Conservation (phyloP, 2,329 filamentous ascomycete species). For the Lasiodiplodia gonubiensis region DNA sequence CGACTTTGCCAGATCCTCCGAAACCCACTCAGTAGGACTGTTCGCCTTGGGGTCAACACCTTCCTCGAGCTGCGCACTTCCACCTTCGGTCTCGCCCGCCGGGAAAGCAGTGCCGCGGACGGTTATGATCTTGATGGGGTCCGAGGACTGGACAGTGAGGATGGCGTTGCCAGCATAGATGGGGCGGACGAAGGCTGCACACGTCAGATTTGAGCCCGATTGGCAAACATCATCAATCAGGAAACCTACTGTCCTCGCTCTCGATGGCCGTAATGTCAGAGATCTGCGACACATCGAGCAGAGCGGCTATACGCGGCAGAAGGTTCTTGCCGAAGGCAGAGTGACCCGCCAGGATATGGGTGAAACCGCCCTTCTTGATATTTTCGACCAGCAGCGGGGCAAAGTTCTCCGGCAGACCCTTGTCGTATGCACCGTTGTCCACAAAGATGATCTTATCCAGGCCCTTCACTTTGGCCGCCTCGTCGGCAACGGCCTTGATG, state of each 20-base stretch:
- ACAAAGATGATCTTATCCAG: conserved; percentile 90
- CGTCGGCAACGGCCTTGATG: conserved; percentile 75
- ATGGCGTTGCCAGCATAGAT: conserved; percentile 99
- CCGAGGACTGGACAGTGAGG: conserved; percentile 88
- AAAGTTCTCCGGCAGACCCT: conserved; percentile 91
- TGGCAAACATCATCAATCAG: conserved; percentile 7
- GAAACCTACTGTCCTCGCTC: conserved; percentile 73
- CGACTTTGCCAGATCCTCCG: conserved; percentile 89
- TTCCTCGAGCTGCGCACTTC: conserved; percentile 77
- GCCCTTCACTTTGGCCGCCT: conserved; percentile 87
- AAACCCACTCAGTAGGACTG: conserved; percentile 82
- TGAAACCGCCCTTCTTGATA: conserved; percentile 93
- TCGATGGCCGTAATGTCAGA: conserved; percentile 89
- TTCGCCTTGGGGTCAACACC: conserved; percentile 83
- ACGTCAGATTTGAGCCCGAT: neutral
- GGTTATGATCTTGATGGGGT: conserved; percentile 86
- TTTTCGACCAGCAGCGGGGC: conserved; percentile 94
- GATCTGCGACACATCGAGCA: conserved; percentile 91
- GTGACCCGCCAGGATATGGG: conserved; percentile 88
- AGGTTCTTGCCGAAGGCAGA: conserved; percentile 97
- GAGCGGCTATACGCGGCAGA: conserved; percentile 85
- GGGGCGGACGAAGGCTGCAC: conserved; percentile 80
- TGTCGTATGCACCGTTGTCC: conserved; percentile 90
- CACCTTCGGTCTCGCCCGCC: conserved; percentile 71
- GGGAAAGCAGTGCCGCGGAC: conserved; percentile 93